Conservation (phyloP, 148 eudicot genomes). For the Cornus kousa region DNA sequence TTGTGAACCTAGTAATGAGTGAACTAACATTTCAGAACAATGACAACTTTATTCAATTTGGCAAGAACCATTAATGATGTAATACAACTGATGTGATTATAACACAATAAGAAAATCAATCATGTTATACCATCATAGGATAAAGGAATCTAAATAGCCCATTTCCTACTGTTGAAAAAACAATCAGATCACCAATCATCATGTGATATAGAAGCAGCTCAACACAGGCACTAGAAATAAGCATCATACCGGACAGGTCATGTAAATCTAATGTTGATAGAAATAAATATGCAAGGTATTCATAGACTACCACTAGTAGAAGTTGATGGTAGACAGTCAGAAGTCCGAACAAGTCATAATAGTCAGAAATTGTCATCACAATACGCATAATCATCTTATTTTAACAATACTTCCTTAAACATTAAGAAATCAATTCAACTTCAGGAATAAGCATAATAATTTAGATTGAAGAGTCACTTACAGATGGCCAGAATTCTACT, state of each 20-base stretch:
- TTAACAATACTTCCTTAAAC: background rate
- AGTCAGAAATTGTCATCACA: background rate
- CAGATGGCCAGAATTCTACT: background rate
- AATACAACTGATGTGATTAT: background rate
- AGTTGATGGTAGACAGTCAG: background rate
- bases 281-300: background rate
- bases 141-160: background rate
- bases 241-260: background rate
- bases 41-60: background rate
- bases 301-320: background rate
- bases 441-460: background rate
- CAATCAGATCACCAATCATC: background rate
- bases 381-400: background rate
- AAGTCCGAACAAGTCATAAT: background rate
- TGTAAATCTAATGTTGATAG: background rate
- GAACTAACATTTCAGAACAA: background rate
- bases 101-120: background rate
- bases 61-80: background rate
- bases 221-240: background rate
- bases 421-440: background rate
- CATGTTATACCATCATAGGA: background rate
- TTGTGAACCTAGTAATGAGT: background rate
- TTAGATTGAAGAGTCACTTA: background rate
- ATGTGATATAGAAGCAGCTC: no score
- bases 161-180: background rate